Base-by-base conservation (phyloP, 805 yeast genomes). In the Wickerhamomyces queroliae region DNA sequence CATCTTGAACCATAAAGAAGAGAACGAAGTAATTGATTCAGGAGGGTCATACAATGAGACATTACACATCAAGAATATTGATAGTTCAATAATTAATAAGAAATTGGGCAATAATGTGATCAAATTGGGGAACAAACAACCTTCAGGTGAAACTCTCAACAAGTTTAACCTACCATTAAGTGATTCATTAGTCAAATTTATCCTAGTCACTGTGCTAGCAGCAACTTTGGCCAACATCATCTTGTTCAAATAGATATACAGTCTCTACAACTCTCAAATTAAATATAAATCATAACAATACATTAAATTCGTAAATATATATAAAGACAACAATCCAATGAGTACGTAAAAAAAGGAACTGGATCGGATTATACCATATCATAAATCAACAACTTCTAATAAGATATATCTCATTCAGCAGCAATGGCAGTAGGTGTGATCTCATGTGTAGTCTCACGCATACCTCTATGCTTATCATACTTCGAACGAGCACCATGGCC, bases 31-130 rank as follows among this genome's bases (percentile, higher is more conserved):
- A 6, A 12, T 15, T 12, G 17, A 15, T 30, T 23, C 20, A 12
- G 26, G 12, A 21, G 12, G 11, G 12, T 6, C 2, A 29, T 0
- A 38, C 39, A 13, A 13, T 19, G 10, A 10, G n/a, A n/a, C n/a
- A n/a, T n/a, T n/a, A n/a, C n/a, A 8, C 34, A 37, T 17, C 13
- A 16, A 15, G 5, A n/a, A n/a, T n/a, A n/a, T 39, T 8, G 45
- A 44, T 33, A 47, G 36, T 27, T 33, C 49, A 3, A 38, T 38
- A 7, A 43, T 51, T 19, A 50, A 51, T 36, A 37, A 47, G 1
- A n/a, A n/a, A n/a, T 48, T 48, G 29, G 45, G 40, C 13, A 37
- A 47, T 1, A 51, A 46, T 21, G 35, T 44, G 20, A 46, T 50
- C n/a, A 42, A 38, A 18, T 19, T 46, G 1, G 31, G 36, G 7